Base-by-base conservation (phyloP, 768 basidiomycete genomes). In the Calocybe gangraenosa region DNA sequence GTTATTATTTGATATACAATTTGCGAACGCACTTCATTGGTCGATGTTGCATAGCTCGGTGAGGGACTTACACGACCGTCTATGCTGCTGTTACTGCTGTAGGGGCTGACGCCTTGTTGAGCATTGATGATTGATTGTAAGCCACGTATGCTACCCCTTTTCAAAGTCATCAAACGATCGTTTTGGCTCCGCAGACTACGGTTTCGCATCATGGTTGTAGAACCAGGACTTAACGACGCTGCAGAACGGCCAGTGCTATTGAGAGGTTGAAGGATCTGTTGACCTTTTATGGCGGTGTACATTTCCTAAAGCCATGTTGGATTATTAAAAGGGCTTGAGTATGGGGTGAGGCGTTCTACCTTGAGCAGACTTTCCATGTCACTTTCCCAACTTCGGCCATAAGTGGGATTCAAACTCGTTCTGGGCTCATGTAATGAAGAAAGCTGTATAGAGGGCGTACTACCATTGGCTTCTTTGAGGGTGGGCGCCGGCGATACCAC, bases 41-140 rank as follows among this genome's bases (percentile, higher is more conserved):
- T 78, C 14, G 89, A 94, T 3, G 92, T 92, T 2, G 91, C 85
- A 59, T 87, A 92, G 62, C 92, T 96, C 2, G 94, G 93, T 3
- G 94, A 89, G 5, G 95, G 96, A 60, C 93, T 96, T n/a, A 84
- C 75, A 18, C 92, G 78, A 1, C 95, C 92, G 57, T 94, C 90
- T 47, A 86, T 77, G 53, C 81, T 87, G 61, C 82, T 84, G 55
- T 81, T 85, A 55, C 85, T 89, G 56, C 88, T 89, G 57, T 92
- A 92, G 6, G 90, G 89, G 58, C 87, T 92, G 40, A 69, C 64
- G n/a, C 76, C 75, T n/a, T 70, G 59, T 48, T 80, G 86, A 14
- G 76, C 66, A 37, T 73, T 75, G 11, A 94, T 68, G 45, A 97
- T 83, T 4, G 87, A 82, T 47, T 89, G 87, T 40, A 92, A 67